A percentile compares a stretch with the other conserved stretches of the same genome.
These are phyloP conservation scores for Zymoseptoria passerinii DNA, from an alignment of 2,329 filamentous ascomycete genomes.

Conservation along the genomic window DNA sequence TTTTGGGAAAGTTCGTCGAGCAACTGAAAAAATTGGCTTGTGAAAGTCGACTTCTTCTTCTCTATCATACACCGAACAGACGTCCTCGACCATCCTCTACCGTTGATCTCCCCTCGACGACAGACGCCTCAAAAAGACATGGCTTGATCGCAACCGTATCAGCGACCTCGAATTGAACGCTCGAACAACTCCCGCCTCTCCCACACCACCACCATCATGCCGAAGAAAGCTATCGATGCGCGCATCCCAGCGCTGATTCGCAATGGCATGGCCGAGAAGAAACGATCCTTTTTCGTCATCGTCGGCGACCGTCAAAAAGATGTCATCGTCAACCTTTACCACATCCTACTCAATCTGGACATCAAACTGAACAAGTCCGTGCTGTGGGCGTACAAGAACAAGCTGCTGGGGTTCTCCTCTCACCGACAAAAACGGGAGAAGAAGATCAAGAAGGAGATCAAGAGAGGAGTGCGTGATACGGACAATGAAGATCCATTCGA, in stretches of 20 bases:
- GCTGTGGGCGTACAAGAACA: slow-evolving; percentile 98
- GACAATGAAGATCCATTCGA: slow-evolving; percentile 95
- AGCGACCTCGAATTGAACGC: not conserved
- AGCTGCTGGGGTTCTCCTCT: slow-evolving; percentile 87
- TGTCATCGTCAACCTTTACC: slow-evolving; percentile 89
- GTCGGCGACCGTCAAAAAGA: slow-evolving; percentile 93
- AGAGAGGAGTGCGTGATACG: slow-evolving; percentile 82
- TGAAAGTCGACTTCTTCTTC: not conserved
- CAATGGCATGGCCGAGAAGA: slow-evolving; percentile 91
- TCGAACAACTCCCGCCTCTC: not conserved
- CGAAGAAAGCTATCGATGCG: slow-evolving; percentile 61
- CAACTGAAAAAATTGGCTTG: slow-evolving; percentile 1
- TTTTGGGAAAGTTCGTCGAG: not conserved
- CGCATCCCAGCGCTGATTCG: slow-evolving; percentile 84
- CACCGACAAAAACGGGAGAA: slow-evolving; percentile 96
- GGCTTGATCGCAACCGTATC: not conserved
- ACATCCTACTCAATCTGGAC: slow-evolving; percentile 83
- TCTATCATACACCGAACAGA: too few species aligned
- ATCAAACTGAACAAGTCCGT: slow-evolving; percentile 95
- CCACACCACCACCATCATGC: slow-evolving; percentile 35
- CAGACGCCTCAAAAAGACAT: not conserved
- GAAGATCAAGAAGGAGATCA: slow-evolving; percentile 98
- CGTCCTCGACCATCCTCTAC: too few species aligned
- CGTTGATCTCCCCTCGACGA: not conserved
- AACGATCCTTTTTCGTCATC: slow-evolving; percentile 94